These are phyloP conservation scores for Coleophoma crateriformis DNA, from an alignment of 2,329 filamentous ascomycete species.

Conservation along the genomic window DNA sequence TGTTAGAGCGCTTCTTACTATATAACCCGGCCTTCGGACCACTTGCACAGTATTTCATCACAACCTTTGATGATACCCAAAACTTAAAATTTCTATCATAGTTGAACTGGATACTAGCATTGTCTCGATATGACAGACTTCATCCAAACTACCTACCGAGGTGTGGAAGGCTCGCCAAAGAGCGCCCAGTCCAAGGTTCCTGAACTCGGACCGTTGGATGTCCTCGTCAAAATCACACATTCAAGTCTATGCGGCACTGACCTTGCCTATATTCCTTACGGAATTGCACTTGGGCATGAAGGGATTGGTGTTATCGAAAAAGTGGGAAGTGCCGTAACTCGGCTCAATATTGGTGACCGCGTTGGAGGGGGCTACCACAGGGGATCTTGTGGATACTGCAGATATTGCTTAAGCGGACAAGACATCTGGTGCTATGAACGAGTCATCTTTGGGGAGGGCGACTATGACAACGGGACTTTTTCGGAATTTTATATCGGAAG, in stretches of 20 bases:
- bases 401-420: constrained; percentile 34
- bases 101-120: too few relatives aligned
- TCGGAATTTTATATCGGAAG: constrained; percentile 40
- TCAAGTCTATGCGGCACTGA: constrained; percentile 61
- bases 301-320: constrained; percentile 35
- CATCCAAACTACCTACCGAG: background rate
- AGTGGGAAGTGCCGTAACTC: constrained; percentile 34
- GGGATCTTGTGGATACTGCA: constrained; percentile 34
- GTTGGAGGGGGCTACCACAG: constrained; percentile 36
- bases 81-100: too few relatives aligned
- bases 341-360: constrained; percentile 47
- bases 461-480: constrained; percentile 42
- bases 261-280: constrained; percentile 25
- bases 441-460: constrained; percentile 31
- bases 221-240: constrained; percentile 54
- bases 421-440: constrained; percentile 36
- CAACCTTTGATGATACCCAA: too few relatives aligned
- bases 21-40: too few relatives aligned
- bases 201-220: constrained; percentile 34
- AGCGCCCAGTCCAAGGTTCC: background rate
- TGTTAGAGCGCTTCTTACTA: too few relatives aligned
- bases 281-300: constrained; percentile 39
- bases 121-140: too few relatives aligned
- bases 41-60: too few relatives aligned
- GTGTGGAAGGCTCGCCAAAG: background rate